Evolutionary conservation across 2,329 filamentous ascomycete species (phyloP).

Genomic region (Scedosporium dehoogii): DNA sequence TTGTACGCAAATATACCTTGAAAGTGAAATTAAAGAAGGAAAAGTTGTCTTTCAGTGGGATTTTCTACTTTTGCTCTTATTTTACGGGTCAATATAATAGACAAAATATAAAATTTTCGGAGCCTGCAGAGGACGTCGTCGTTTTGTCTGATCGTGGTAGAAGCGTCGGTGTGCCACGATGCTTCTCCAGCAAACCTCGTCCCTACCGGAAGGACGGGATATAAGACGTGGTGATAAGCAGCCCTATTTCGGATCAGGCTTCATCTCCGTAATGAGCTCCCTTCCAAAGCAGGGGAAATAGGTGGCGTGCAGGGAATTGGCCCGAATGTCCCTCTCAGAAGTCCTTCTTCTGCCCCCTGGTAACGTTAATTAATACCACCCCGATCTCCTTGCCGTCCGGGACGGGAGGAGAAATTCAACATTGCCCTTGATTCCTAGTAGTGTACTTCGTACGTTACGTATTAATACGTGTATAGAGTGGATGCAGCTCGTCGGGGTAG

Average conservation of each 20-base stretch:
- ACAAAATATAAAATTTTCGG: no score
- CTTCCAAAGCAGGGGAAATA: not conserved
- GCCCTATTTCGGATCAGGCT: not conserved
- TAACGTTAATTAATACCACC: not conserved
- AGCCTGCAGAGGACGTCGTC: no score
- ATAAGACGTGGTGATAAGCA: not conserved
- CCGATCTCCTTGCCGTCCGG: not conserved
- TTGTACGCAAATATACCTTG: no score
- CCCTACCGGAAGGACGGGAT: not conserved
- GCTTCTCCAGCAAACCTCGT: not conserved
- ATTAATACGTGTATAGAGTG: no score
- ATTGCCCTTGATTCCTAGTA: not conserved
- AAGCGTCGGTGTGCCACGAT: no score
- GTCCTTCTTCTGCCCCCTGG: not conserved
- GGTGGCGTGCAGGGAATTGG: not conserved
- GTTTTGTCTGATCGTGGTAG: no score
- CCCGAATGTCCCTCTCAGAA: not conserved
- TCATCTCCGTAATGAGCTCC: slow-evolving; percentile 1
- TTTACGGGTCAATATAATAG: no score
- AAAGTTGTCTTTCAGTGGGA: no score
- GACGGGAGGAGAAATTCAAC: not conserved
- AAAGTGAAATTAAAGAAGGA: no score
- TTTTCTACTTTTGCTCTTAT: no score
- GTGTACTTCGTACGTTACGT: no score
- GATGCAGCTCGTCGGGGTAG: not conserved